Evolutionary conservation across 1,284 basidiomycete genomes (phyloP), one percentile per base, ranked within the genome.

Genomic region (Ustilago trichophora): DNA sequence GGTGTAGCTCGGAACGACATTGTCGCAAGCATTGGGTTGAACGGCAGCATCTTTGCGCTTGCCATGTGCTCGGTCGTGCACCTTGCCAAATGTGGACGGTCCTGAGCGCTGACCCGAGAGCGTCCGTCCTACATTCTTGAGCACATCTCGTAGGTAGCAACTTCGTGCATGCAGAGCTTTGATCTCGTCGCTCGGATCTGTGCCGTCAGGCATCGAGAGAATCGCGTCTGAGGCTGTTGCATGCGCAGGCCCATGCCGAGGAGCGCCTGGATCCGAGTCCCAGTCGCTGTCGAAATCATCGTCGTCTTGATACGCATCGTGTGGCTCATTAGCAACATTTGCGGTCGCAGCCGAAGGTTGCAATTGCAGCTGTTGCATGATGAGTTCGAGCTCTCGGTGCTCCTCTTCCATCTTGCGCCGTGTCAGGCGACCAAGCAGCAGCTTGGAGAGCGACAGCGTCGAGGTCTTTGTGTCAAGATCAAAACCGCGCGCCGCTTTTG

Each of bases 1-100:
- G 2, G 92, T 93, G 82, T 94, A 96, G 1, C 94, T 93, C 0
- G 92, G 87, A 6, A 91, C 84, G 54, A 92, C 86, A 33, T 85
- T 21, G 12, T 43, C 55, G 25, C 32, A 40, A 3, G 38, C 40
- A 33, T 38, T 41, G 15, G 52, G 41, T 26, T 48, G 52, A 15
- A 33, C 25, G 6, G 33, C 19, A 16, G 62, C 58, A 7, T 63
- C 52, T 29, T 71, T 74, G 4, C 32, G 31, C 38, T 86, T 84
- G 29, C 19, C 19, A 12, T 19, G 16, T 12, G 11, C 26, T 13
- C 32, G 24, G 8, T 49, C 46, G 11, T 10, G 19, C 2, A 64
- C 66, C 43, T 72, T 74, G 27, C 31, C 16, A 13, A 24, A 4
- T 22, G 36, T 22, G 29, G 45, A 25, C 8, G 42, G 4, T 16